phyloP scores from a whole-genome alignment of 306 rosid species.

The Amphicarpaea edgeworthii region DNA sequence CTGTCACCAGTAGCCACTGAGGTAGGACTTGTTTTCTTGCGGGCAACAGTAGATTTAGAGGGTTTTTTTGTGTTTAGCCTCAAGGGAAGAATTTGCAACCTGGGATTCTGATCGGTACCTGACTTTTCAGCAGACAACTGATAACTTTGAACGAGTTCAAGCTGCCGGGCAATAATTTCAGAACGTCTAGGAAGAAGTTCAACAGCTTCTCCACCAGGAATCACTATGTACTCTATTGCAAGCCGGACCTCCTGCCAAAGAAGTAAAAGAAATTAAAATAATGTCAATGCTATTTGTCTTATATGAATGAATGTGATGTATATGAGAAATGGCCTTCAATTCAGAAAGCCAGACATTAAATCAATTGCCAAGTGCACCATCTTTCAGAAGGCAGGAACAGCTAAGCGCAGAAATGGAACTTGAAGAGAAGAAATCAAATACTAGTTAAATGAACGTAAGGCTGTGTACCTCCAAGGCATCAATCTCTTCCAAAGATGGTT shows the following conservation, averaged over 20 bases:
- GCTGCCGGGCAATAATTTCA: slow-evolving; percentile 90
- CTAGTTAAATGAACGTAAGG: slow-evolving; percentile 34
- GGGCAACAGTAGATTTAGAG: slow-evolving; percentile 51
- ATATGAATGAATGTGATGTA: background rate
- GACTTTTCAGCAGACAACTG: slow-evolving; percentile 94
- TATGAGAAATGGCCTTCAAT: background rate
- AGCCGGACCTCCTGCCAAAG: slow-evolving; percentile 89
- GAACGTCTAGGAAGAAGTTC: slow-evolving; percentile 97
- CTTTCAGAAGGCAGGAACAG: background rate
- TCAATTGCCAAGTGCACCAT: slow-evolving; percentile 11
- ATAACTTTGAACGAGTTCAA: slow-evolving; percentile 89
- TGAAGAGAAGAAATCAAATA: slow-evolving; percentile 34
- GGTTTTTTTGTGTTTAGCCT: slow-evolving; percentile 64
- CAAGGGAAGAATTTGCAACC: slow-evolving; percentile 96
- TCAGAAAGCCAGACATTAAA: slow-evolving; percentile 12
- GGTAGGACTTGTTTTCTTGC: slow-evolving; percentile 52
- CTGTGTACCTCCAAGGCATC: slow-evolving; percentile 91
- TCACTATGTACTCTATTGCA: slow-evolving; percentile 95
- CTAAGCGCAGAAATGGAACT: slow-evolving; percentile 29
- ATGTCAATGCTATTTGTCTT: background rate
- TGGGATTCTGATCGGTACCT: slow-evolving; percentile 84
- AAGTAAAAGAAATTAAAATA: slow-evolving; percentile 11
- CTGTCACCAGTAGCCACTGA: slow-evolving; percentile 44
- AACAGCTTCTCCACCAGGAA: slow-evolving; percentile 98
- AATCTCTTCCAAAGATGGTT: slow-evolving; percentile 89